Conservation (phyloP, 179 eudicot genomes). For the Spergularia azorica region DNA sequence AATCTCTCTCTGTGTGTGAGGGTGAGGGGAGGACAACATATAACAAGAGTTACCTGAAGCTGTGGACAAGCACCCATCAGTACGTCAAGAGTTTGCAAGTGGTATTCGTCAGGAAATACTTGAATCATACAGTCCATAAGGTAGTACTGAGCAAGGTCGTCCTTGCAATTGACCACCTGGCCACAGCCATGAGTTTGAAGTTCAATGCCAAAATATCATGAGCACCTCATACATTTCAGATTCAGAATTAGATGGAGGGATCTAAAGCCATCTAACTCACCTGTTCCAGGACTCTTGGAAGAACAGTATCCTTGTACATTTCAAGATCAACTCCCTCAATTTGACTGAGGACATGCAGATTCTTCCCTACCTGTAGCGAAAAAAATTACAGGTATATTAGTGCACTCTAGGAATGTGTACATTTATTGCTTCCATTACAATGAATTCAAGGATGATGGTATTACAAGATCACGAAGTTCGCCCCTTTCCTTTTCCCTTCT, state of each 20-base stretch:
- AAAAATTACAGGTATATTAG: conserved; percentile 37
- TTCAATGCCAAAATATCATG: conserved; percentile 1
- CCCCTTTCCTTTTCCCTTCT: conserved; percentile 93
- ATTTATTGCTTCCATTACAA: conserved; percentile 35
- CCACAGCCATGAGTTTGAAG: conserved; percentile 25
- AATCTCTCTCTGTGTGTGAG: background rate
- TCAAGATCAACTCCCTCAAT: conserved; percentile 98
- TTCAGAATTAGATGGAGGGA: background rate
- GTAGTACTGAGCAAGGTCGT: conserved; percentile 93
- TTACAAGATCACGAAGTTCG: conserved; percentile 99
- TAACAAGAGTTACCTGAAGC: conserved; percentile 67
- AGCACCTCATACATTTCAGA: background rate
- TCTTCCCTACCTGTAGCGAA: conserved; percentile 91
- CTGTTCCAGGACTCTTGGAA: conserved; percentile 96
- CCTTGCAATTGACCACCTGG: conserved; percentile 97
- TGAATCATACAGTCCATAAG: conserved; percentile 98
- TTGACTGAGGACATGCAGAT: conserved; percentile 94
- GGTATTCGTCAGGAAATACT: conserved; percentile 98
- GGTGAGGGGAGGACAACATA: background rate
- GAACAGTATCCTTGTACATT: conserved; percentile 88
- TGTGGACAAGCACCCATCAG: conserved; percentile 89
- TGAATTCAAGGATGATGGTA: conserved; percentile 38
- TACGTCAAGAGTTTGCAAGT: conserved; percentile 91
- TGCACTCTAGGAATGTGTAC: conserved; percentile 29
- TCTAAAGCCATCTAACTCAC: conserved; percentile 31